phyloP scores from a whole-genome alignment of 306 rosid species.

The Ochetophila trinervis region DNA sequence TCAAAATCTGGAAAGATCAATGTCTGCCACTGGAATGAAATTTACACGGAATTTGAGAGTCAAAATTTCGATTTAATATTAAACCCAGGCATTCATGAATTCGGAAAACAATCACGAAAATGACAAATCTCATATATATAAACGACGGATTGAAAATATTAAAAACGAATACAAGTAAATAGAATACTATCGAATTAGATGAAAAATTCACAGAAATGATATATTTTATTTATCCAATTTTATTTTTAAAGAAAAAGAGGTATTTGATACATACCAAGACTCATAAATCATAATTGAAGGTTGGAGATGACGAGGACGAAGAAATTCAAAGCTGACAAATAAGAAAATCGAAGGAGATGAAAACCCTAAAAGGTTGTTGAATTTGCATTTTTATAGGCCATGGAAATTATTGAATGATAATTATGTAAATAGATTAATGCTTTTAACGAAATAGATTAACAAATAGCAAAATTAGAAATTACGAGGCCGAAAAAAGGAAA shows the following conservation, averaged over 20 bases:
- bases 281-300: constrained; percentile 33
- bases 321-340: not conserved
- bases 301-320: not conserved
- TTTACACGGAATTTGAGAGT: constrained; percentile 20
- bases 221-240: not conserved
- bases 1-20: constrained; percentile 32
- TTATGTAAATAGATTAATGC: not conserved
- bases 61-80: constrained; percentile 15
- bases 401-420: not conserved
- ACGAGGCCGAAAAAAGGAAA: not conserved
- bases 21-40: not conserved
- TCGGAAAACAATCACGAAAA: not conserved
- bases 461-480: not conserved
- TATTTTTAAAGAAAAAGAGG: not conserved
- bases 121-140: not conserved
- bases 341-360: constrained; percentile 21
- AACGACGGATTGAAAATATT: not conserved
- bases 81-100: not conserved
- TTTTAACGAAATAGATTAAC: not conserved
- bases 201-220: not conserved
- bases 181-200: not conserved
- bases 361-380: constrained; percentile 48
- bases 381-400: constrained; percentile 25
- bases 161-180: not conserved
- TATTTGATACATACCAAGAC: constrained; percentile 30